These are phyloP conservation scores for Pseudozyma sp. DNA, from an alignment of 1,284 basidiomycete species.

Conservation along the genomic window DNA sequence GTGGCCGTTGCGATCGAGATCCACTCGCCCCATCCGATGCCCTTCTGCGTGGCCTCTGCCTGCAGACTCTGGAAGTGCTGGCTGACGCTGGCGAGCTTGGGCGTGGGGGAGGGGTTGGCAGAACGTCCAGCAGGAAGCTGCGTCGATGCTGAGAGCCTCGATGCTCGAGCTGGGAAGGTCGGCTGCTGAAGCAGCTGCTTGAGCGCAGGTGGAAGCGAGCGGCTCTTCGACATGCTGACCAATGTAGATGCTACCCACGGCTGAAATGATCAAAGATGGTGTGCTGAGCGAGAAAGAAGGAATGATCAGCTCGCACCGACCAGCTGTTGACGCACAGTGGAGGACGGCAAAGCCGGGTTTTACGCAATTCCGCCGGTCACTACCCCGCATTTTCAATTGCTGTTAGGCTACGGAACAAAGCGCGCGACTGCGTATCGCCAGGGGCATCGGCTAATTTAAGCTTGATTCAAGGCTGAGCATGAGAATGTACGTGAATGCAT, in stretches of 20 bases:
- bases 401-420: neutral
- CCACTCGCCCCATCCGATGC: conserved; percentile 80
- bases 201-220: conserved; percentile 70
- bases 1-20: conserved; percentile 86
- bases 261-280: neutral
- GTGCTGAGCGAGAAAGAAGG: neutral
- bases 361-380: neutral
- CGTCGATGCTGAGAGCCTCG: conserved; percentile 61
- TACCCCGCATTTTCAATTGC: neutral
- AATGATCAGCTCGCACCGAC: neutral
- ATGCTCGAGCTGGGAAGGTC: conserved; percentile 76
- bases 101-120: conserved; percentile 76
- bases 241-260: neutral
- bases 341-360: neutral
- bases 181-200: conserved; percentile 81
- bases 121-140: conserved; percentile 64
- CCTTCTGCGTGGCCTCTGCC: conserved; percentile 75
- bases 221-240: conserved; percentile 40
- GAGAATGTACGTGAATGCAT: neutral
- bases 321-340: neutral
- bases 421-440: conserved; percentile 17
- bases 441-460: neutral
- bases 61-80: conserved; percentile 73
- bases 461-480: neutral
- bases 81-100: conserved; percentile 75